Evolutionary conservation across 305 asterid genomes (phyloP), one percentile per base, ranked within the genome.

Genomic region (Caryopteris hybrid): DNA sequence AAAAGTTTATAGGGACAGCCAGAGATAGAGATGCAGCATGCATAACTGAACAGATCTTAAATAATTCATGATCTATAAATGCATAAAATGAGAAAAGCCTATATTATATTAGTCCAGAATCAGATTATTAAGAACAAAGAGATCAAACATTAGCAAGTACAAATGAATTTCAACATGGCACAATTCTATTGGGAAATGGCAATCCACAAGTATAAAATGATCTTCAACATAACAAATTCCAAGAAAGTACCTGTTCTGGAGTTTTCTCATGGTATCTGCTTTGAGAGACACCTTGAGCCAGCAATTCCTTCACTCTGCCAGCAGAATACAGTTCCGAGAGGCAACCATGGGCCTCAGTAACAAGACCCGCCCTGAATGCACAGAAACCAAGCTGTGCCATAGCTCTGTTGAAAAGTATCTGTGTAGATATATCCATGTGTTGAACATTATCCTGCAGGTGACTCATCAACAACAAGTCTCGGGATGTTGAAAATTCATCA

Each of bases 381-480:
- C 95, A 94, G 23, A 94, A 78, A 45, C 98, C 99, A 69, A 94
- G 96, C 64, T 91, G 99, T 4, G 99, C 96, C 97, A 91, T 88
- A 21, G 97, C 89, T 73, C 99, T 83, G 75, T 91, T 94, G 78
- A 86, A 91, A 31, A 94, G 84, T 46, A 94, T 94, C 64, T 91
- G 98, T 16, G 99, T 94, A n/a, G 98, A 88, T 13, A 91, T 86
- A 76, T 94, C 99, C 99, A 94, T 94, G 71, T 89, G 96, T 71
- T 91, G 99, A 33, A 94, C 82, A 79, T 69, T 94, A 59, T 91
- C 99, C 79, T 91, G 99, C 72, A 94, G 87, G 81, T 86, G 99
- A 83, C 99, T 94, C 99, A 91, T 94, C 6, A 94, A 84, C 84
- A 94, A 47, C 78, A 94, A 72, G 74, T 94, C 98, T 10, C 98